These are phyloP conservation scores for Plasmodium berghei DNA, from an alignment of 169 alveolate species.

Conservation along the genomic window DNA sequence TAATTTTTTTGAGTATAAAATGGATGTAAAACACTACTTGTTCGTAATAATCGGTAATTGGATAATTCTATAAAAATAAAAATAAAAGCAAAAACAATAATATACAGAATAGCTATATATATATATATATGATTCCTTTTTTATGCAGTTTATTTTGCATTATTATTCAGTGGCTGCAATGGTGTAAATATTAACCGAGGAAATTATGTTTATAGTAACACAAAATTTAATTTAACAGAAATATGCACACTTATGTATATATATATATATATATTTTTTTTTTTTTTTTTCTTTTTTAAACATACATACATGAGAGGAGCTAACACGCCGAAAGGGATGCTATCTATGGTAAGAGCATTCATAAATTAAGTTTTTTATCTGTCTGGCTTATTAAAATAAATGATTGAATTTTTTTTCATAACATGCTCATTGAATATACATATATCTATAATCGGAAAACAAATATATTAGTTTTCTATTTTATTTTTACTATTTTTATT, in stretches of 20 bases:
- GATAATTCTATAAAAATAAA: background rate
- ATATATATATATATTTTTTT: background rate
- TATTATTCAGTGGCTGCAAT: background rate
- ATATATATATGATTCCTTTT: background rate
- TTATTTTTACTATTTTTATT: background rate
- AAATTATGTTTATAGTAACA: slow-evolving; percentile 14
- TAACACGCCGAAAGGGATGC: background rate
- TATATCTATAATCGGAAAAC: background rate
- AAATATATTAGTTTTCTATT: background rate
- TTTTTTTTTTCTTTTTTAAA: slow-evolving; percentile 1
- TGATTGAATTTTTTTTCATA: background rate
- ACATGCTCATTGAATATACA: too few species aligned
- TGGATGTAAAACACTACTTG: background rate
- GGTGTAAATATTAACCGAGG: slow-evolving; percentile 3
- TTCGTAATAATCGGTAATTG: slow-evolving; percentile 25
- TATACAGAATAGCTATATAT: background rate
- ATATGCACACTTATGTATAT: background rate
- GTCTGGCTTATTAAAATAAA: too few species aligned
- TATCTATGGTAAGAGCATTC: slow-evolving; percentile 30
- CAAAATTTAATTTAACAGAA: background rate
- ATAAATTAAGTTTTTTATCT: background rate
- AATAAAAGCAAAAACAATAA: background rate
- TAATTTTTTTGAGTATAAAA: background rate
- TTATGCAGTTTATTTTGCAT: slow-evolving; percentile 1
- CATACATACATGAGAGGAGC: slow-evolving; percentile 62